Base-by-base conservation (phyloP, 2,329 filamentous ascomycete species). In the Xylaria sp. region DNA sequence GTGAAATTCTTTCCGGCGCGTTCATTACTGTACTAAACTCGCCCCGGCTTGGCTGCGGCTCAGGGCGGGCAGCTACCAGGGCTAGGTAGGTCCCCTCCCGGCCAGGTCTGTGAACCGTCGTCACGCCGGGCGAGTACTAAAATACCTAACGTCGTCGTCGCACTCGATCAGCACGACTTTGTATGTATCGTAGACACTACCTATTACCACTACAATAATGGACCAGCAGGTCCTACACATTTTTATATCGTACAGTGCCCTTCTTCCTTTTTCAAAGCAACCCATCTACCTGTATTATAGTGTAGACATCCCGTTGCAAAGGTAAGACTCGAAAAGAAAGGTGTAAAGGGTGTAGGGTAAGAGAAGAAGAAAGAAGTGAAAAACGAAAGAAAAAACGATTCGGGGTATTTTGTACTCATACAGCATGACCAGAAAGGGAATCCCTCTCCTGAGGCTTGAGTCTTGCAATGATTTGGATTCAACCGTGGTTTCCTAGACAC, bases 401-500 rank as follows among this genome's bases (percentile, higher is more conserved):
- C 18, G 16, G 59, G 56, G 47, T 56, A 60, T 59, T 52, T 52
- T 59, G 59, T 50, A 47, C 16, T 57, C 44, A 49, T 30, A 49
- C 47, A 19, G 35, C 49, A 51, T 37, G 53, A 51, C 49, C 52
- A 42, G 39, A 54, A 46, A 63, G 51, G 46, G 51, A 37, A 57
- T 37, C 39, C 11, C 8, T 35, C 54, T 57, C 52, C 30, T 18
- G 39, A 44, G 23, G 46, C 42, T 30, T 30, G 52, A 19, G 8
- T 53, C 11, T 19, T 49, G 37, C 48, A 23, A 8, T 10, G 39
- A 39, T 2, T 51, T 4, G 16, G 16, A 18, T 49, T 18, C 8
- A 13, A 48, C 55, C 23, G 23, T 19, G n/a, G 46, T 18, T 56
- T 6, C 30, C 46, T 34, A 9, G 52, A 30, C 23, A 30, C 23